phyloP scores from a whole-genome alignment of 805 yeast genomes.

The Lachancea kluyveri region DNA sequence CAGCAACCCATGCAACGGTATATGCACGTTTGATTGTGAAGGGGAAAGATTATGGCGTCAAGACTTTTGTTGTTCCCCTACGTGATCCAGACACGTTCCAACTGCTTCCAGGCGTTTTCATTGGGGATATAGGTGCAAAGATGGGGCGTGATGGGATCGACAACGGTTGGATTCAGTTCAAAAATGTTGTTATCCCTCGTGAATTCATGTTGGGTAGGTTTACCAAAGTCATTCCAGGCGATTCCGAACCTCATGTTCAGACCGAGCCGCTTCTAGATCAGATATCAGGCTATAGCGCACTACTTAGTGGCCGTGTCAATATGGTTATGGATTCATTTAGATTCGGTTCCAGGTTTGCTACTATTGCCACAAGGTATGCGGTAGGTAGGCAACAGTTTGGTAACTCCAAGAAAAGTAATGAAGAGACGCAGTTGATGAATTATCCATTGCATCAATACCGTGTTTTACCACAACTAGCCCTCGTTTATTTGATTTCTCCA shows the following conservation, averaged over 20 bases:
- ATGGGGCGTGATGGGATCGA: conserved; percentile 97
- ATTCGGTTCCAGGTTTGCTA: conserved; percentile 68
- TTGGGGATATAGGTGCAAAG: conserved; percentile 91
- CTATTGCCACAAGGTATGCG: conserved; percentile 85
- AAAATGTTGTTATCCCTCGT: conserved; percentile 77
- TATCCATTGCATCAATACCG: conserved; percentile 88
- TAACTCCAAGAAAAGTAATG: conserved; percentile 24
- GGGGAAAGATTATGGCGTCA: conserved; percentile 86
- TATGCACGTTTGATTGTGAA: conserved; percentile 79
- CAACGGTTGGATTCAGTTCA: conserved; percentile 94
- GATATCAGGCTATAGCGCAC: conserved; percentile 73
- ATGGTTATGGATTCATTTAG: conserved; percentile 86
- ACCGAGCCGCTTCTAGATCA: conserved; percentile 75
- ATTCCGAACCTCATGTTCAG: conserved; percentile 41
- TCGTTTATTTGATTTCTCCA: conserved; percentile 68
- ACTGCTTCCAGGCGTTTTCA: conserved; percentile 68
- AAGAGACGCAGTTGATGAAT: conserved; percentile 63
- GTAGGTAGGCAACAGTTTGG: conserved; percentile 83
- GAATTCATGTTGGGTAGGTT: conserved; percentile 77
- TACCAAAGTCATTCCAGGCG: conserved; percentile 65
- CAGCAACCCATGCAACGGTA: conserved; percentile 81
- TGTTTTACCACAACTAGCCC: conserved; percentile 76
- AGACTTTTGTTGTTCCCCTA: conserved; percentile 85
- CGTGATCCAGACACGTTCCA: conserved; percentile 64
- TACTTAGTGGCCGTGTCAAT: conserved; percentile 80